Evolutionary conservation across 176 grass and related monocot species (phyloP), one percentile per base, ranked within the genome.

Genomic region (Avena insularis): DNA sequence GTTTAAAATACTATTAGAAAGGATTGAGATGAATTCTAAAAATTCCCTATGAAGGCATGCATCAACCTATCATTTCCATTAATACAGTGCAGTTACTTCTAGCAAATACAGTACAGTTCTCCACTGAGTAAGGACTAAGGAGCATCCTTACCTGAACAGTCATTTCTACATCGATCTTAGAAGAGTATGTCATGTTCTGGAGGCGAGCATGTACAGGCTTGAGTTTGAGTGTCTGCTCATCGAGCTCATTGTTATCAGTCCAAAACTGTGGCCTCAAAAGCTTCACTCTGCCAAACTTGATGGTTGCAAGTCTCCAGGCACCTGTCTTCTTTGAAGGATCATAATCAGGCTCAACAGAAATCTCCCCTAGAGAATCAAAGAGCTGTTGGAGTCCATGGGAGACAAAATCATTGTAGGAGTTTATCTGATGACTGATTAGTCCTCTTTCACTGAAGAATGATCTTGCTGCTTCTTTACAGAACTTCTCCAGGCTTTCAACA

Each of bases 131-230:
- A 83, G 15, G 19, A 66, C 10, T 71, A 85, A 47, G 47, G 50
- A 55, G 58, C 36, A 86, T 79, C 16, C 66, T 83, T 19, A 94
- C 96, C 96, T 94, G 84, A 93, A 94, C 83, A 75, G 79, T 92
- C 70, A 90, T 81, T 86, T 93, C 62, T 14, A 93, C 84, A 82
- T 82, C 79, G 49, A 98, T 84, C 23, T 82, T 76, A 4, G 93
- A 90, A 61, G 93, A 90, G 85, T 95, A 98, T 14, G 96, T 94
- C 96, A 95, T 95, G 38, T 83, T 95, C 75, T 98, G 96, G 13
- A 98, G 88, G 19, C 92, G 91, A 27, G 96, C 96, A 91, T 98
- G 91, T 56, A 73, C 91, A 7, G 93, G 93, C 57, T 87, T 90
- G 33, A 98, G 70, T 77, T 85, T 91, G 78, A 98, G 84, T 55